Evolutionary conservation across 192 early-diverging fungal species (phyloP).

Genomic region (Cetraspora pellucida): DNA sequence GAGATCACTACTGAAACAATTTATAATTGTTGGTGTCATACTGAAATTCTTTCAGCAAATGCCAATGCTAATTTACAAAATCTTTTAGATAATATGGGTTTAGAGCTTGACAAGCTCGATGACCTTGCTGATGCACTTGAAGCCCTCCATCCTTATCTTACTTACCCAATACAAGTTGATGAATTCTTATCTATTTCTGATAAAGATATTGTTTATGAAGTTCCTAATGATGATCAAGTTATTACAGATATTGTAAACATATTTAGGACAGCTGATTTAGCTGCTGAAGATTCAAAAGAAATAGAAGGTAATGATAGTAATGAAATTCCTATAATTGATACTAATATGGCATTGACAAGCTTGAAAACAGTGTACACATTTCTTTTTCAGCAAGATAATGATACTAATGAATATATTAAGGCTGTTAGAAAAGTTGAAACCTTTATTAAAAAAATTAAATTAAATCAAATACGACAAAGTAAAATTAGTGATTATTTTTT

Average conservation of each 20-base stretch:
- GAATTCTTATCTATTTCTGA: constrained; percentile 26
- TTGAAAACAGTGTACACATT: not conserved
- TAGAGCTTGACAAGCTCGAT: not conserved
- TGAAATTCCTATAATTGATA: not conserved
- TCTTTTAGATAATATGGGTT: not conserved
- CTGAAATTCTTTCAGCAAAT: constrained; percentile 7
- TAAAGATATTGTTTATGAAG: constrained; percentile 20
- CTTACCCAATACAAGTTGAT: not conserved
- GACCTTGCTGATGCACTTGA: not conserved
- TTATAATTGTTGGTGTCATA: constrained; percentile 5
- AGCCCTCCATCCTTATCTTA: not conserved
- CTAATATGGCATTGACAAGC: not conserved
- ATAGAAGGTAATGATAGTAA: not conserved
- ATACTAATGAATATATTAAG: not conserved
- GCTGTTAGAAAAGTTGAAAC: not conserved
- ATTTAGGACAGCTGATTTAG: not conserved
- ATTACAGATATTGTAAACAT: constrained; percentile 13
- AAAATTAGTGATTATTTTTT: no score
- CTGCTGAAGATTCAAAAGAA: not conserved
- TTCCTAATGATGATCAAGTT: constrained; percentile 19
- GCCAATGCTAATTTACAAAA: not conserved
- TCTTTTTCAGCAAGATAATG: not conserved
- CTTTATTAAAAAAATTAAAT: not conserved
- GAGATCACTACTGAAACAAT: not conserved
- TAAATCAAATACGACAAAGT: no score